Evolutionary conservation across 441 rosid genomes (phyloP).

Genomic region (Metrosideros polymorpha): DNA sequence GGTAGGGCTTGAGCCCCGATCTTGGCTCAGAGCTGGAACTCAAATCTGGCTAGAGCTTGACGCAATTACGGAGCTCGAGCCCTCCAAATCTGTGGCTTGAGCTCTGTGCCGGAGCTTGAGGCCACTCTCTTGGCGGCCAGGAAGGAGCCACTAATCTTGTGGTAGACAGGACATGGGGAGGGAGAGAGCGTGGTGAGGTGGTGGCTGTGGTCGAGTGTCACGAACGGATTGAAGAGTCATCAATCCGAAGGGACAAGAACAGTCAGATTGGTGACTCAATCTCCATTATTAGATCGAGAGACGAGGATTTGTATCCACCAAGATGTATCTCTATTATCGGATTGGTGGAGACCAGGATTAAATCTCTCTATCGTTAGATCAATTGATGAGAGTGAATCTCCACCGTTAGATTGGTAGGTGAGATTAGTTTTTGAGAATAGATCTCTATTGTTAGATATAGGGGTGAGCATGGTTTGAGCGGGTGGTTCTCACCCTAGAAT

Average conservation of each 20-base stretch:
- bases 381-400: background rate
- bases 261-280: background rate
- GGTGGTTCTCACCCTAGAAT: no score
- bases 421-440: background rate
- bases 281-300: background rate
- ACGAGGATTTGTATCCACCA: background rate
- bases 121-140: background rate
- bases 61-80: background rate
- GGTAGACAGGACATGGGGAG: background rate
- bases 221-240: background rate
- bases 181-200: background rate
- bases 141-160: background rate
- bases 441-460: background rate
- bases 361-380: background rate
- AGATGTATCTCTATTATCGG: background rate
- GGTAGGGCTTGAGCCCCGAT: background rate
- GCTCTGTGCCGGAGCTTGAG: background rate
- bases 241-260: background rate
- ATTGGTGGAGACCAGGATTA: background rate
- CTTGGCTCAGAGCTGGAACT: background rate
- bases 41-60: background rate
- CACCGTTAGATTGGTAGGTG: background rate
- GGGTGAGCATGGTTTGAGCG: no score
- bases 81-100: no score
- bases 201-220: background rate